phyloP scores from a whole-genome alignment of 2,329 filamentous ascomycete species.

The Pseudogymnoascus verrucosus region DNA sequence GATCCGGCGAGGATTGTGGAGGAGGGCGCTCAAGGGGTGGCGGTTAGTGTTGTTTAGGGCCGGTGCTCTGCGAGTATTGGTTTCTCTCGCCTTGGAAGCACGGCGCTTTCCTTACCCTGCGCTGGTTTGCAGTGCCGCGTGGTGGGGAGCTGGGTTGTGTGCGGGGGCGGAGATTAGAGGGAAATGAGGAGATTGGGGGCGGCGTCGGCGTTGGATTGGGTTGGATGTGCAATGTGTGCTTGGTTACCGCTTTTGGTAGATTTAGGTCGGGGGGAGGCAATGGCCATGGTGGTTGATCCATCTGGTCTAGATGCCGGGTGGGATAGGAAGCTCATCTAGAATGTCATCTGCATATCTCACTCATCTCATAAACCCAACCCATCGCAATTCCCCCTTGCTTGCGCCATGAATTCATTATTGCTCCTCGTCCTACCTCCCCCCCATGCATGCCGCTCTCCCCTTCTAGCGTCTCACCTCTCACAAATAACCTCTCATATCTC shows the following conservation, averaged over 20 bases:
- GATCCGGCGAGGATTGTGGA: conserved; percentile 23
- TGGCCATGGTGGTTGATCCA: background rate
- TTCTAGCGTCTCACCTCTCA: background rate
- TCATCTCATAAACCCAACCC: background rate
- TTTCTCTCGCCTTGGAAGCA: background rate
- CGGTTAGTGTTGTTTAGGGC: background rate
- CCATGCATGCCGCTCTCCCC: background rate
- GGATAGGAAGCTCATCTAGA: background rate
- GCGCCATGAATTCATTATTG: background rate
- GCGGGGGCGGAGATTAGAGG: background rate
- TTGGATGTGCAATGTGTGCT: background rate
- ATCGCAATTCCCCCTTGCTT: background rate
- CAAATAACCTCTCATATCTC: background rate
- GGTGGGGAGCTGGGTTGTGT: background rate
- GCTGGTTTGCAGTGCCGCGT: background rate
- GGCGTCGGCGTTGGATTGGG: background rate
- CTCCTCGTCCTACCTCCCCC: background rate
- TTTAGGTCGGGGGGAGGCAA: background rate
- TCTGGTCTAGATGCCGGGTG: background rate
- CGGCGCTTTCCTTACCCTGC: background rate
- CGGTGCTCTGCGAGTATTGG: background rate
- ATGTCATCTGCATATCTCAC: background rate
- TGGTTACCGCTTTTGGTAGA: background rate
- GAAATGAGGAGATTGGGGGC: background rate
- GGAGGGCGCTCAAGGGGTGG: background rate